phyloP scores from a whole-genome alignment of 75 land plant genomes.

The Selaginella moellendorffii region DNA sequence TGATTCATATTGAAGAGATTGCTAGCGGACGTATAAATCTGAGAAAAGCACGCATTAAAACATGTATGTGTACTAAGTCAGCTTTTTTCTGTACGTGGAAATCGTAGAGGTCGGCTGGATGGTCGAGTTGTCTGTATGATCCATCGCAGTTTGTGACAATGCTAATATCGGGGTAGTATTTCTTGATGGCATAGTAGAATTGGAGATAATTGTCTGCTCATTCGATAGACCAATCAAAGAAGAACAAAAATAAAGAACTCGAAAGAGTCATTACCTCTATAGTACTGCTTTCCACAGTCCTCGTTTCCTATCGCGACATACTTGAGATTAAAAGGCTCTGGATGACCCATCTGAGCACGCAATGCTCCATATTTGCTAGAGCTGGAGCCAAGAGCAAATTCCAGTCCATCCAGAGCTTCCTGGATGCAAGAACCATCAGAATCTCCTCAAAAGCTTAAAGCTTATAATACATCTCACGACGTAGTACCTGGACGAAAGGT shows the following conservation, averaged over 20 bases:
- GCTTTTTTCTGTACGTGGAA: conserved; percentile 56
- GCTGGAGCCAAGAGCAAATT: conserved; percentile 74
- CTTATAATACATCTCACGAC: no score
- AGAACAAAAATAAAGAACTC: no score
- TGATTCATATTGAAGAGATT: conserved; percentile 47
- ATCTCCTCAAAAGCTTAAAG: background rate
- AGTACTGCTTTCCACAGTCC: conserved; percentile 68
- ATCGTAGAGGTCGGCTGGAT: conserved; percentile 90
- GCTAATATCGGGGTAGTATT: conserved; percentile 68
- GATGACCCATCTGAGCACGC: conserved; percentile 83
- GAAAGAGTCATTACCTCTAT: conserved; percentile 27
- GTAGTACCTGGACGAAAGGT: conserved; percentile 78
- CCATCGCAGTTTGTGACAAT: conserved; percentile 91
- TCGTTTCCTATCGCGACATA: conserved; percentile 86
- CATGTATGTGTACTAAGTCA: background rate
- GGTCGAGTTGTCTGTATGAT: conserved; percentile 47
- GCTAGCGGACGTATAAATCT: conserved; percentile 53
- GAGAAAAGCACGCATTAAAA: conserved; percentile 2
- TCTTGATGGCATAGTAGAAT: conserved; percentile 65
- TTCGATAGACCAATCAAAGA: background rate
- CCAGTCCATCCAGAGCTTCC: conserved; percentile 81
- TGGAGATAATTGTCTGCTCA: conserved; percentile 70
- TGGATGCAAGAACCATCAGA: no score
- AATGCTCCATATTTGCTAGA: conserved; percentile 71
- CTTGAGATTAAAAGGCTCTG: conserved; percentile 64